Evolutionary conservation across 106 monocot species (phyloP).

Genomic region (Phalaenopsis aphrodite): DNA sequence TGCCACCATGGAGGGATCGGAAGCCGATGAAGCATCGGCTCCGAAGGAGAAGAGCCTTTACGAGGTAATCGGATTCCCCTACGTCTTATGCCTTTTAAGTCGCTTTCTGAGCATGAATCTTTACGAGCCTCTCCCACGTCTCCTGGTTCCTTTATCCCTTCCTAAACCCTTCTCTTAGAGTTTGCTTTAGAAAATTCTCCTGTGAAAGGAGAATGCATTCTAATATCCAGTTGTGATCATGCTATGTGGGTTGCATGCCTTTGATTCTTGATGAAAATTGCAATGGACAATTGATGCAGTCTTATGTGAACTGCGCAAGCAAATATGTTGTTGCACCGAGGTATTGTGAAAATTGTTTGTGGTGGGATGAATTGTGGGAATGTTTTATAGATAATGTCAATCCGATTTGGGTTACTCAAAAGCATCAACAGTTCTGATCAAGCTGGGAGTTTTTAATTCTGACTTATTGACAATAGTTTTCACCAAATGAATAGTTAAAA

Average conservation of each 20-base stretch:
- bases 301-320: background rate
- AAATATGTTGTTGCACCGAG: background rate
- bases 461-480: background rate
- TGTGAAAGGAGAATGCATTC: background rate
- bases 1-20: background rate
- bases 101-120: background rate
- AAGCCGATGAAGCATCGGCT: background rate
- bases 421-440: background rate
- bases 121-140: too few species aligned
- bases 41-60: constrained; percentile 7
- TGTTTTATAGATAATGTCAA: background rate
- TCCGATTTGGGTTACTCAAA: background rate
- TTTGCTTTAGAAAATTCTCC: background rate
- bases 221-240: background rate
- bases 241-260: background rate
- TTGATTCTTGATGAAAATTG: background rate
- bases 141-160: background rate
- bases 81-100: background rate
- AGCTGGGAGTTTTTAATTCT: background rate
- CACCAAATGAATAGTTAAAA: background rate
- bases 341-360: background rate
- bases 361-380: background rate
- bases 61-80: constrained; percentile 5
- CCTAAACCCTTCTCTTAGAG: background rate
- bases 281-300: background rate